phyloP scores from a whole-genome alignment of 2,329 filamentous ascomycete genomes.

The Penicillium sp. region DNA sequence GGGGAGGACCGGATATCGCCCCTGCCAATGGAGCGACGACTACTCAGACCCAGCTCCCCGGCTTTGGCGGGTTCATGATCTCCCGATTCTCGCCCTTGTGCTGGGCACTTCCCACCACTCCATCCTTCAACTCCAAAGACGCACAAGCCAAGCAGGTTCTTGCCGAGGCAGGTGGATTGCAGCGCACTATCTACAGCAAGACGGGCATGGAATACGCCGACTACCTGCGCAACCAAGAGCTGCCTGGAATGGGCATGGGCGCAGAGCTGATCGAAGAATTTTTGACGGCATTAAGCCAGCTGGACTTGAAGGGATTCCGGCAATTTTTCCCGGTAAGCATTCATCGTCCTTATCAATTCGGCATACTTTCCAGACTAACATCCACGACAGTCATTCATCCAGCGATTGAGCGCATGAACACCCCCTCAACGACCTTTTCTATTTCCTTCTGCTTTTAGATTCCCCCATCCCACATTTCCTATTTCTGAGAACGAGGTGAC shows the following conservation, averaged over 20 bases:
- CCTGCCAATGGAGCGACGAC: slow-evolving; percentile 32
- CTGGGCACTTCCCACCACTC: slow-evolving; percentile 81
- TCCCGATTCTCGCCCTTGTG: slow-evolving; percentile 82
- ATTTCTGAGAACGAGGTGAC: slow-evolving; percentile 21
- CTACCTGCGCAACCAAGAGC: slow-evolving; percentile 45
- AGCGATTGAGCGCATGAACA: slow-evolving; percentile 46
- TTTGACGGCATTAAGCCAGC: slow-evolving; percentile 43
- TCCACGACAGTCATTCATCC: slow-evolving; percentile 40
- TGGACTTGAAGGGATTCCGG: slow-evolving; percentile 48
- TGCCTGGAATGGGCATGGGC: slow-evolving; percentile 50
- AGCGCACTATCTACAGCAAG: slow-evolving; percentile 88
- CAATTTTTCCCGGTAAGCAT: slow-evolving; percentile 47
- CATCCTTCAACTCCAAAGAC: slow-evolving; percentile 78
- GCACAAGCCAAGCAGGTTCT: slow-evolving; percentile 86
- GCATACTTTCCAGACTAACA: slow-evolving; percentile 8
- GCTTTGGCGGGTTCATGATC: slow-evolving; percentile 90
- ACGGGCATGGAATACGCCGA: slow-evolving; percentile 76
- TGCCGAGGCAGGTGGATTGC: slow-evolving; percentile 79
- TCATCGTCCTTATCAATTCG: background rate
- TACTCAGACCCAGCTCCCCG: slow-evolving; percentile 61
- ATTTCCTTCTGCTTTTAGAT: slow-evolving; percentile 26
- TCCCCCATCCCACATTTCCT: slow-evolving; percentile 24
- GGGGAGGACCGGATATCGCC: slow-evolving; percentile 81
- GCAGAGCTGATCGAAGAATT: slow-evolving; percentile 48
- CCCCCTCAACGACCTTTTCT: slow-evolving; percentile 15